A percentile compares a stretch with the other conserved stretches of the same genome.
Conservation (phyloP, 108 stramenopile genomes). For the Nannochloropsis gaditana region DNA sequence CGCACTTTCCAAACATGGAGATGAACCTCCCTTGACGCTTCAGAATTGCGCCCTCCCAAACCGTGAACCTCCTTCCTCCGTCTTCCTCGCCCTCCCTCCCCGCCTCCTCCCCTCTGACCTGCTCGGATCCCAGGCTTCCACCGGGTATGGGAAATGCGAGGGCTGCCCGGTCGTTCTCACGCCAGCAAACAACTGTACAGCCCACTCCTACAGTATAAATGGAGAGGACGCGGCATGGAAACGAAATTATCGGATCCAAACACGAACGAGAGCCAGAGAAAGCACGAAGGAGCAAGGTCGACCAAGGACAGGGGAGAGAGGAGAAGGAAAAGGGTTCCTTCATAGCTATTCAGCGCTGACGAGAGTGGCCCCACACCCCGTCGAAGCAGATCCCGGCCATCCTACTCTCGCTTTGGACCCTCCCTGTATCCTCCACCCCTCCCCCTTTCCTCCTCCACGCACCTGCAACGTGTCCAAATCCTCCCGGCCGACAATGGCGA, state of each 20-base stretch:
- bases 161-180: neutral
- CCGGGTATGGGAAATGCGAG: neutral
- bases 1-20: no score
- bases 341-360: no score
- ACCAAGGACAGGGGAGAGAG: neutral
- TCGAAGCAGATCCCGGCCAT: constrained; percentile 10
- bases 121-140: neutral
- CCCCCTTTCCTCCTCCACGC: constrained; percentile 34
- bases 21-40: no score
- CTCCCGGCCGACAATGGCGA: constrained; percentile 43
- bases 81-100: neutral
- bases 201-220: neutral
- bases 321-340: neutral
- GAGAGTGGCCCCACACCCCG: neutral
- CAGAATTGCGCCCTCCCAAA: no score
- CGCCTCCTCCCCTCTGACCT: neutral
- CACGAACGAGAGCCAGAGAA: no score
- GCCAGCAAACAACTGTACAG: neutral
- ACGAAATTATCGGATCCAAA: no score
- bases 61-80: neutral
- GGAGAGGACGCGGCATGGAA: no score
- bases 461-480: constrained; percentile 50
- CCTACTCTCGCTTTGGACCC: constrained; percentile 25
- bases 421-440: constrained; percentile 8
- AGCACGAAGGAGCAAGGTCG: neutral